Evolutionary conservation across 129 eudicot species (phyloP).

Genomic region (Flaveria sonorensis): DNA sequence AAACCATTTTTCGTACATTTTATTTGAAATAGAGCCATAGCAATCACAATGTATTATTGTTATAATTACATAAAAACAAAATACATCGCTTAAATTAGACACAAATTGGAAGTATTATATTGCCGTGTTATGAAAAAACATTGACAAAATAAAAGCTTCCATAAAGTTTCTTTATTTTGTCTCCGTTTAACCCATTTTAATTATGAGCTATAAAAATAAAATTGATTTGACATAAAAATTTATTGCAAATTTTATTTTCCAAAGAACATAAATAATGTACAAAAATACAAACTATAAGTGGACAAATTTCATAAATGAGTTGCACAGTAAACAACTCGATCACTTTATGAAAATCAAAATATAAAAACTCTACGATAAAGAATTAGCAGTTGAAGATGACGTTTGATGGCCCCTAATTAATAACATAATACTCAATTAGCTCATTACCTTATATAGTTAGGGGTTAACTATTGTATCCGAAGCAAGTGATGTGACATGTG

Average conservation of each 20-base stretch:
- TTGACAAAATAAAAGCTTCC: not conserved
- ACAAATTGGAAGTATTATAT: not conserved
- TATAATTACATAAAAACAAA: not conserved
- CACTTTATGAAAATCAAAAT: not conserved
- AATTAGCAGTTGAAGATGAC: no score
- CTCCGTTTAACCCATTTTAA: not conserved
- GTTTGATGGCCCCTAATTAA: no score
- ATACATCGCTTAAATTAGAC: not conserved
- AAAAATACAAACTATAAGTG: constrained; percentile 24
- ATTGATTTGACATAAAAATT: not conserved
- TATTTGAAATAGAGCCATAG: no score
- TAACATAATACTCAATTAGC: no score
- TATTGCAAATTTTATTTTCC: not conserved
- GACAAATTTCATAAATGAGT: constrained; percentile 22
- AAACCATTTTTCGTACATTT: no score
- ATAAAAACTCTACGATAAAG: not conserved
- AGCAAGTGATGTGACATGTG: no score
- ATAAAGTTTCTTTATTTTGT: constrained; percentile 1
- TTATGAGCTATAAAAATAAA: not conserved
- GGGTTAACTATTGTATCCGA: no score
- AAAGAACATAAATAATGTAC: constrained; percentile 22
- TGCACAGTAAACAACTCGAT: not conserved
- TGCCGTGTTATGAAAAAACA: not conserved
- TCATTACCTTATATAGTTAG: no score
- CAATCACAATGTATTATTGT: no score